Base-by-base conservation (phyloP, 2,329 filamentous ascomycete species). In the Nannizziopsis barbatae region DNA sequence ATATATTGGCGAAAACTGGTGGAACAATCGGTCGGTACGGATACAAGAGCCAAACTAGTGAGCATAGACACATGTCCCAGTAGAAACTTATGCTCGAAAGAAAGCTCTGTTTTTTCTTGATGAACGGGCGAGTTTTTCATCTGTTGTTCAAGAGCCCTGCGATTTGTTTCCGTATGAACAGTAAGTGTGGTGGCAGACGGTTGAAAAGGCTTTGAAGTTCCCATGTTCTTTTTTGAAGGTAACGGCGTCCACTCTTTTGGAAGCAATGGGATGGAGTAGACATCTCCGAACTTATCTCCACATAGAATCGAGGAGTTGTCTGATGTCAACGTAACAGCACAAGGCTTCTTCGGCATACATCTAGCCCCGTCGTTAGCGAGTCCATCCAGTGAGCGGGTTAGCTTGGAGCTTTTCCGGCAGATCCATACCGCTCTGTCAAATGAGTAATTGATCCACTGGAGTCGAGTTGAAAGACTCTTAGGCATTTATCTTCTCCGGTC, bases 251-350 rank as follows among this genome's bases (percentile, higher is more conserved):
- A 53, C 18, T 62, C 58, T 22, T 58, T 60, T 5, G 63, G 65
- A 39, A 87, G 63, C 2, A 96, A 72, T 11, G 92, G 90, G 6
- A 98, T 68, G 9, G 85, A 78, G 67, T 95, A 96, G 52, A 95
- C 90, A 64, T 98, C 92, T 55, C 92, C 92, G 60, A 96, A 96
- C 66, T 98, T 98, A 71, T 98, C 92, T 45, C 81, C 90, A 53
- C 79, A 81, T 50, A 96, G 68, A 53, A 98, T 86, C 7, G 80
- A 84, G 38, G 75, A 73, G 53, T 79, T 75, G 61, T 89, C 82
- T 35, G 77, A 71, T 6, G 83, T 80, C 45, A 95, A 67, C 45
- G 75, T 70, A 50, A 96, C 71, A 32, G 84, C 80, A 61, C 83
- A 90, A 10, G 89, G 87, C 32, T 88, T 81, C 70, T 95, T 96